Base-by-base conservation (phyloP, 805 yeast genomes). In the Pichia kluyveri region DNA sequence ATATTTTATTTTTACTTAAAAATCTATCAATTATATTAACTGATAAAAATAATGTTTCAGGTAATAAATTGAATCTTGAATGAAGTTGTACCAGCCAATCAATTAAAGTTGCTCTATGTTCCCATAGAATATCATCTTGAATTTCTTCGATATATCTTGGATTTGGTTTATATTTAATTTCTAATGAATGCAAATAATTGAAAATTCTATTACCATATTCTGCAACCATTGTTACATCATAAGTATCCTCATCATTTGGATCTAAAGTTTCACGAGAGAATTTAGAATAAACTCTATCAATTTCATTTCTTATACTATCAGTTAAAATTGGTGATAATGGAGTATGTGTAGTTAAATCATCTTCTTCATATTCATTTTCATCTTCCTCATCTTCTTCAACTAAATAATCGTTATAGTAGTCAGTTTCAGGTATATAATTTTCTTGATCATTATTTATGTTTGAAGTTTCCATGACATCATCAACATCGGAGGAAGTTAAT, bases 31-130 rank as follows among this genome's bases (percentile, higher is more conserved):
- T 82, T 49, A 87, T 69, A 65, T 87, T 88, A 45, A 86, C 83
- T 3, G 96, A 85, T 48, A 89, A 70, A 58, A 77, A 86, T 52
- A 89, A 73, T 4, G 96, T 87, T 65, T 89, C 96, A 2, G 95
- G 95, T 36, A 84, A 73, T 53, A 90, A 73, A 52, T 87, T 76
- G 66, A 89, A 89, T 61, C 88, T 75, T 54, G 79, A 72, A 67
- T 88, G 96, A 62, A 89, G 84, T 60, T 87, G 93, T 14, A 87
- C 85, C 50, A 89, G 70, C 97, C 97, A 89, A 67, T 88, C 95
- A 44, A 89, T 83, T 51, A 89, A 69, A 43, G 88, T 83, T 17
- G 87, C 76, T 57, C 97, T 76, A 80, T 86, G 84, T 58, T 82
- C 85, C 66, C 79, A 74, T 48, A 66, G 67, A 37, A 86, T 66